Base-by-base conservation (phyloP, 163 green algal species). In the Volvox carteri region DNA sequence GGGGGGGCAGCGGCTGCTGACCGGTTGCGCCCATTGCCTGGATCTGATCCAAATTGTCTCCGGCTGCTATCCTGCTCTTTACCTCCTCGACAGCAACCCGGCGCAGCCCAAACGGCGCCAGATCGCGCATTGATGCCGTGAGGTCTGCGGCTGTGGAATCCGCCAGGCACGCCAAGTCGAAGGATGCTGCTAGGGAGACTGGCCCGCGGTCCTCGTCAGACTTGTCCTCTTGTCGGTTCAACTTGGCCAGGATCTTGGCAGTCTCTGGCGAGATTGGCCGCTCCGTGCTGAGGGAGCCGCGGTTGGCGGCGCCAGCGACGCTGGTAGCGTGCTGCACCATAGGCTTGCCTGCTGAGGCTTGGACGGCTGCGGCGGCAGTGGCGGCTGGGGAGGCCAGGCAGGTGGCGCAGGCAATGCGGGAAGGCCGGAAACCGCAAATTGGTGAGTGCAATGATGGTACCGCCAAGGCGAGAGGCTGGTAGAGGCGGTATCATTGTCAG, bases 241-340 rank as follows among this genome's bases (percentile, higher is more conserved):
- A 88, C 33, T 46, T 68, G 37, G 83, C 83, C 6, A 88, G 83
- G 6, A 88, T 3, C 50, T 88, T 67, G 35, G 58, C 60, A 54
- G 90, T 46, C 23, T 75, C 79, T 35, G 90, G 90, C 7, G 85
- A 87, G 52, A 87, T 44, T 48, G 85, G 65, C 19, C 19, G 18
- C 35, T 92, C 90, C 28, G 90, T 85, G 52, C 84, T 92, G 41
- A 42, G 33, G 25, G 88, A 87, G 23, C 8, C 65, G 41, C 65
- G 72, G 35, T 65, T 84, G 60, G 84, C 81, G 0, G 85, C 18
- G 67, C 0, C 81, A 60, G 19, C 56, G 50, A n/a, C 58, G 56
- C 4, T 72, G n/a, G n/a, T n/a, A n/a, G n/a, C n/a, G n/a, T n/a
- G n/a, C n/a, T 33, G 16, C 12, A 12, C 46, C 65, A 46, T 46